Evolutionary conservation across 495 filamentous ascomycete species (phyloP).

Genomic region (Parachaetomium inaequale): DNA sequence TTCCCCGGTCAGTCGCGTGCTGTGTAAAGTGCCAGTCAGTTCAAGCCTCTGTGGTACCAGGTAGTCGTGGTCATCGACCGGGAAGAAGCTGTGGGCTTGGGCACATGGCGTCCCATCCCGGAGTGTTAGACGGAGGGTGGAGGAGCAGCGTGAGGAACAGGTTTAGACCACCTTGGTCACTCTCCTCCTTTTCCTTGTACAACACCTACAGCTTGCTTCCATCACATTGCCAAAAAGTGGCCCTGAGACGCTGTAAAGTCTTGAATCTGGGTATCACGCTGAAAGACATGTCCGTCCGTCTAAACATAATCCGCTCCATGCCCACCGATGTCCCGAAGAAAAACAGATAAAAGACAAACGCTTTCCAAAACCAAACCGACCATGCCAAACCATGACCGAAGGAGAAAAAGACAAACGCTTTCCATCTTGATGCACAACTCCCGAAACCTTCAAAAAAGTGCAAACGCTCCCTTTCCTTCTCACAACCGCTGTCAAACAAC

Average conservation of each 20-base stretch:
- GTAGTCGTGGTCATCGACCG: too few species aligned
- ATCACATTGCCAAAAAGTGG: background rate
- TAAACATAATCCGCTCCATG: background rate
- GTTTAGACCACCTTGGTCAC: too few species aligned
- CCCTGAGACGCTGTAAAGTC: background rate
- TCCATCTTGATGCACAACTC: too few species aligned
- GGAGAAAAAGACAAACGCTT: background rate
- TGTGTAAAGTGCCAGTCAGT: too few species aligned
- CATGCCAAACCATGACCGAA: background rate
- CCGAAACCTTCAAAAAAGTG: too few species aligned
- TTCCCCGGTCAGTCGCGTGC: too few species aligned
- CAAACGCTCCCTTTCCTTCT: background rate
- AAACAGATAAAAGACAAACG: background rate
- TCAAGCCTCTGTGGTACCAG: too few species aligned
- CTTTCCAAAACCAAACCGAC: background rate
- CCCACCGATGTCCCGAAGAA: background rate
- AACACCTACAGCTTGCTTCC: background rate
- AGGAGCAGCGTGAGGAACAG: too few species aligned
- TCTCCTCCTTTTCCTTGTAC: too few species aligned
- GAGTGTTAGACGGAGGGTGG: too few species aligned
- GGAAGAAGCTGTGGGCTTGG: too few species aligned
- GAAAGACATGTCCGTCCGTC: background rate
- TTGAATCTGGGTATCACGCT: slow-evolving; percentile 8
- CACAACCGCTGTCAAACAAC: background rate
- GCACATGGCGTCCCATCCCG: too few species aligned